Evolutionary conservation across 1,139 yeast genomes (phyloP).

Genomic region (Candida albicans): DNA sequence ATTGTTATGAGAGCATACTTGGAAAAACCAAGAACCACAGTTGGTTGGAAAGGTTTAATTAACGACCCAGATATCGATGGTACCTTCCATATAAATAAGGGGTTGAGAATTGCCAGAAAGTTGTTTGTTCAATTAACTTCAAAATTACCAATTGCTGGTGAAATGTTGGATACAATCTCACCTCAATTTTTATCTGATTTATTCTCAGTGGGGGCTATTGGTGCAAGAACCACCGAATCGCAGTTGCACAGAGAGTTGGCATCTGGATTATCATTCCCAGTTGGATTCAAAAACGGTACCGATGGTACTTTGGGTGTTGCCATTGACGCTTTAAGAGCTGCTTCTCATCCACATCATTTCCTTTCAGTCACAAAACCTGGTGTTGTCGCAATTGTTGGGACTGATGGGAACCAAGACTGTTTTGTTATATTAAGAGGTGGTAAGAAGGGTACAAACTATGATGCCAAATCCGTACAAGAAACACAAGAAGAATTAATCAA

Average conservation of each 20-base stretch:
- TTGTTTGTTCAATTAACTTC: conserved; percentile 82
- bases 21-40: conserved; percentile 98
- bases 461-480: conserved; percentile 68
- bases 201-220: conserved; percentile 94
- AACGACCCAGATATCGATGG: conserved; percentile 96
- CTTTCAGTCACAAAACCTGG: conserved; percentile 97
- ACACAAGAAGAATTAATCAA: conserved; percentile 58
- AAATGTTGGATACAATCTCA: conserved; percentile 96
- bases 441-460: conserved; percentile 89
- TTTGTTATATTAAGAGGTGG: conserved; percentile 95
- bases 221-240: conserved; percentile 98
- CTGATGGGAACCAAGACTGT: conserved; percentile 89
- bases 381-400: conserved; percentile 91
- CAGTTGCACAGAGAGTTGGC: conserved; percentile 97
- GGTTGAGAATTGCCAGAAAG: conserved; percentile 82
- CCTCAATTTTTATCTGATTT: conserved; percentile 96
- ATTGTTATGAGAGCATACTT: conserved; percentile 95
- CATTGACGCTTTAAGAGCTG: conserved; percentile 89
- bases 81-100: conserved; percentile 92
- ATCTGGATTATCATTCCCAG: conserved; percentile 95
- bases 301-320: conserved; percentile 95
- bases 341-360: conserved; percentile 91
- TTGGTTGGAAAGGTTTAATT: conserved; percentile 98
- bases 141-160: conserved; percentile 87
- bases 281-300: conserved; percentile 98